Evolutionary conservation across 1,284 basidiomycete genomes (phyloP).

Genomic region (Athelia sp.): DNA sequence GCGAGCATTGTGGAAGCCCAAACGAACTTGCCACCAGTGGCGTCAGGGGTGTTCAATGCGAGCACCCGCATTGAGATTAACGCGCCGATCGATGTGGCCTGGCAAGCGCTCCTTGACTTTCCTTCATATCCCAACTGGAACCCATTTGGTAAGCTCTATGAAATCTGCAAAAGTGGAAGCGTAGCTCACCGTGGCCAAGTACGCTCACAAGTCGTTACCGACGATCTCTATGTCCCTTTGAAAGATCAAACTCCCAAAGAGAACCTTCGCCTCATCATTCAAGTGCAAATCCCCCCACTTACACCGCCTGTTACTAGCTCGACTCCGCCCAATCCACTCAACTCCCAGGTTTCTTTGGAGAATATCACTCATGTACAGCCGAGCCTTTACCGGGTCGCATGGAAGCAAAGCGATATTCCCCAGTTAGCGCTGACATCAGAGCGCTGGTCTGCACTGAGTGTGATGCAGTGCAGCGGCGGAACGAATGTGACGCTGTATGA

Average conservation of each 20-base stretch:
- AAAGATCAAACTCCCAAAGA: conserved; percentile 17
- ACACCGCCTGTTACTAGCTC: no score
- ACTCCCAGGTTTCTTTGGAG: no score
- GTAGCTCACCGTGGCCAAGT: conserved; percentile 3
- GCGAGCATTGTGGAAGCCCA: no score
- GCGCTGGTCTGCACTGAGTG: no score
- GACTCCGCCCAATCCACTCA: no score
- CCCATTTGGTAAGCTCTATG: conserved; percentile 22
- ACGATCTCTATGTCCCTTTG: conserved; percentile 18
- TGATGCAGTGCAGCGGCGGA: no score
- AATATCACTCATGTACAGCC: no score
- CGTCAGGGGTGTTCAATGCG: conserved; percentile 20
- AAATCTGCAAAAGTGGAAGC: neutral
- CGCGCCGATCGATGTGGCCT: conserved; percentile 20
- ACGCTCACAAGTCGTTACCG: conserved; percentile 21
- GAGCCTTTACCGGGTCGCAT: no score
- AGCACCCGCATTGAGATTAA: conserved; percentile 19
- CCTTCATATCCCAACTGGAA: conserved; percentile 26
- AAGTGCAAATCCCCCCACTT: neutral
- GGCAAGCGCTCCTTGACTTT: conserved; percentile 23
- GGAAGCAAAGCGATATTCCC: neutral
- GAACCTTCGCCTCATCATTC: conserved; percentile 19
- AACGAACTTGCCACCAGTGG: conserved; percentile 14
- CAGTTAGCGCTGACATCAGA: no score
- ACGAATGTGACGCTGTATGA: neutral